A percentile compares a stretch with the other conserved stretches of the same genome.
Evolutionary conservation across 139 green algal genomes (phyloP).

Genomic region (Nannochloris sp.): DNA sequence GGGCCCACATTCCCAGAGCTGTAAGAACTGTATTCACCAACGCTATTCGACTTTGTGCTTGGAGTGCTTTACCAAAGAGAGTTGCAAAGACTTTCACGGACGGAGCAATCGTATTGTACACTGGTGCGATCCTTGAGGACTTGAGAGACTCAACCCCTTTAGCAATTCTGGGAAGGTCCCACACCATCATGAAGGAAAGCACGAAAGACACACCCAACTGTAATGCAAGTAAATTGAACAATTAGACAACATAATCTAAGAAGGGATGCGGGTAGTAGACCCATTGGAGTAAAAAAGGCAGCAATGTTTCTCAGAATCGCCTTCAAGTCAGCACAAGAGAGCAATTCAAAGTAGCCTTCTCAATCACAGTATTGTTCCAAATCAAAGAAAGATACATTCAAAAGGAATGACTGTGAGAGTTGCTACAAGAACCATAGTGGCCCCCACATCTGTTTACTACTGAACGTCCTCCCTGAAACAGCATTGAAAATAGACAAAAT

Average conservation of each 20-base stretch:
- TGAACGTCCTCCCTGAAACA: slow-evolving; percentile 1
- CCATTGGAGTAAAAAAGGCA: too few species aligned
- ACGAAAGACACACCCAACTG: slow-evolving; percentile 82
- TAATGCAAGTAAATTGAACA: neutral
- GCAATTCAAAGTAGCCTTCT: neutral
- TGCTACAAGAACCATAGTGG: too few species aligned
- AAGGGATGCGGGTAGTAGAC: neutral
- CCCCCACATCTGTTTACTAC: slow-evolving; percentile 4
- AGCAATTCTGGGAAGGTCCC: slow-evolving; percentile 77
- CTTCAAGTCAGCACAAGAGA: slow-evolving; percentile 13
- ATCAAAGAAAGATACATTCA: neutral
- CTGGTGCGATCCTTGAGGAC: slow-evolving; percentile 49
- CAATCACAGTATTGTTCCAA: neutral
- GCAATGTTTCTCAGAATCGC: slow-evolving; percentile 27
- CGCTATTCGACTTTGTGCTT: slow-evolving; percentile 82
- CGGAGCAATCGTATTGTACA: slow-evolving; percentile 86
- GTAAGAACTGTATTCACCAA: slow-evolving; percentile 87
- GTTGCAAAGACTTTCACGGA: slow-evolving; percentile 66
- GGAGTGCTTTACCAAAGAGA: slow-evolving; percentile 83
- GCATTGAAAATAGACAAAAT: neutral
- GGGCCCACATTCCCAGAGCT: slow-evolving; percentile 68
- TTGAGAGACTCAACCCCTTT: slow-evolving; percentile 49
- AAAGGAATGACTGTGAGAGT: neutral
- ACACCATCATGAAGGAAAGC: slow-evolving; percentile 88
- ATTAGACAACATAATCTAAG: neutral